Evolutionary conservation across 31 red algal genomes (phyloP).

Genomic region (Bonnemaisonia californica): DNA sequence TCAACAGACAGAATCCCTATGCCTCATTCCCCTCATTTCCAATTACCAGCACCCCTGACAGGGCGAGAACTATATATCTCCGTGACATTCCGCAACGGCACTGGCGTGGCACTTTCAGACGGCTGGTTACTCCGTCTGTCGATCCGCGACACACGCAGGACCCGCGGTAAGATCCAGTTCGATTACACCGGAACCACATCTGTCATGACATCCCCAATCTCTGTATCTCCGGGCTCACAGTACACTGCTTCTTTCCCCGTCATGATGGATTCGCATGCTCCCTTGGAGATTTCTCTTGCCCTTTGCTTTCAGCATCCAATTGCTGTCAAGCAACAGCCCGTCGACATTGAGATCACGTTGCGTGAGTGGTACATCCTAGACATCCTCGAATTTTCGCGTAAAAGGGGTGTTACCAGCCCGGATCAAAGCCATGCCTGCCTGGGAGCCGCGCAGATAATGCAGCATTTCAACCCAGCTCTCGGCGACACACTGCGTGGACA

Average conservation of each 20-base stretch:
- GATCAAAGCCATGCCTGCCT: conserved; percentile 7
- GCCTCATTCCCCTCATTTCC: neutral
- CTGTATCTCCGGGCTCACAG: neutral
- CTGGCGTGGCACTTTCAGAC: conserved; percentile 7
- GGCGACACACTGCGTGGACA: neutral
- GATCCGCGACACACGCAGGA: neutral
- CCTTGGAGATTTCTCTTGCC: conserved; percentile 9
- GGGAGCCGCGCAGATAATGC: neutral
- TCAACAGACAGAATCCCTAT: neutral
- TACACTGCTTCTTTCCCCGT: conserved; percentile 15
- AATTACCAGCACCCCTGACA: neutral
- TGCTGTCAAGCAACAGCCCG: neutral
- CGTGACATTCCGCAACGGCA: conserved; percentile 8
- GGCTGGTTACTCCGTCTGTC: conserved; percentile 25
- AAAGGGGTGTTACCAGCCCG: neutral
- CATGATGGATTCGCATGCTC: conserved; percentile 32
- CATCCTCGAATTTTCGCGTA: conserved; percentile 11
- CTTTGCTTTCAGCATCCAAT: conserved; percentile 16
- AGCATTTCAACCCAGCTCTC: neutral
- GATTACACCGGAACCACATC: neutral
- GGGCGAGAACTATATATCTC: conserved; percentile 4
- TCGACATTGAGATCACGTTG: conserved; percentile 23
- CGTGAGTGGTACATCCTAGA: conserved; percentile 2
- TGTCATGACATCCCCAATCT: conserved; percentile 2
- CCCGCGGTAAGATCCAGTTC: neutral